Percentiles rank a stretch among this genome's conserved stretches.
Evolutionary conservation across 2,329 filamentous ascomycete genomes (phyloP).

Genomic region (Coniochaeta prunicola): DNA sequence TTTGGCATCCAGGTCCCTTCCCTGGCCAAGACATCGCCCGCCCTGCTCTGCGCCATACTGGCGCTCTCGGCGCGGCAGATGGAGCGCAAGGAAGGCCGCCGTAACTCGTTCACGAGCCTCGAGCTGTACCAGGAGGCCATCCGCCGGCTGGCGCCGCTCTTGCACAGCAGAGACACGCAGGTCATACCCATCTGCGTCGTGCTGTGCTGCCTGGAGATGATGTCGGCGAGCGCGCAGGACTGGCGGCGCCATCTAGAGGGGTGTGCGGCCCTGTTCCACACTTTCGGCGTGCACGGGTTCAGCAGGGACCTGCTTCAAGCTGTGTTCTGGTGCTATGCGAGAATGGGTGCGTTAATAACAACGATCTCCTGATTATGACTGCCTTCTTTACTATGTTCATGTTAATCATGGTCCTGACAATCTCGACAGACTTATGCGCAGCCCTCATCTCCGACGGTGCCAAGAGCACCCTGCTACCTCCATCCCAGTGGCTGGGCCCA

Average conservation of each 20-base stretch:
- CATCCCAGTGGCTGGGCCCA: conserved; percentile 38
- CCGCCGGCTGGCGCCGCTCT: conserved; percentile 27
- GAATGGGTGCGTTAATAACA: conserved; percentile 41
- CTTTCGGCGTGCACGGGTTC: conserved; percentile 45
- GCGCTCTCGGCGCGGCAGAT: conserved; percentile 47
- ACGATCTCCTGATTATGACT: too few relatives aligned
- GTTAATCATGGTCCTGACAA: conserved; percentile 11
- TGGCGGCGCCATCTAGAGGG: conserved; percentile 52
- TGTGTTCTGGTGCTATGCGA: conserved; percentile 52
- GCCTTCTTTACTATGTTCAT: conserved; percentile 1
- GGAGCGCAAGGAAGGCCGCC: conserved; percentile 41
- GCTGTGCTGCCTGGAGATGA: conserved; percentile 34
- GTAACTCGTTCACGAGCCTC: conserved; percentile 34
- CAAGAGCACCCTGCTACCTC: conserved; percentile 41
- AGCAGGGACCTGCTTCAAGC: conserved; percentile 44
- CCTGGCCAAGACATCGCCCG: conserved; percentile 36
- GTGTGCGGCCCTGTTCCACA: conserved; percentile 46
- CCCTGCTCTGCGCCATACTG: conserved; percentile 43
- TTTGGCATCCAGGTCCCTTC: conserved; percentile 46
- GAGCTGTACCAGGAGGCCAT: conserved; percentile 50
- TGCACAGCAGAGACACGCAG: conserved; percentile 22
- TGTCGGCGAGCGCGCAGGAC: conserved; percentile 32
- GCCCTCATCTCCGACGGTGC: conserved; percentile 48
- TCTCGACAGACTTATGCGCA: conserved; percentile 45
- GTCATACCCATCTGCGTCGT: conserved; percentile 30